Base-by-base conservation (phyloP, 2,329 filamentous ascomycete species). In the Ilyonectria sp. region DNA sequence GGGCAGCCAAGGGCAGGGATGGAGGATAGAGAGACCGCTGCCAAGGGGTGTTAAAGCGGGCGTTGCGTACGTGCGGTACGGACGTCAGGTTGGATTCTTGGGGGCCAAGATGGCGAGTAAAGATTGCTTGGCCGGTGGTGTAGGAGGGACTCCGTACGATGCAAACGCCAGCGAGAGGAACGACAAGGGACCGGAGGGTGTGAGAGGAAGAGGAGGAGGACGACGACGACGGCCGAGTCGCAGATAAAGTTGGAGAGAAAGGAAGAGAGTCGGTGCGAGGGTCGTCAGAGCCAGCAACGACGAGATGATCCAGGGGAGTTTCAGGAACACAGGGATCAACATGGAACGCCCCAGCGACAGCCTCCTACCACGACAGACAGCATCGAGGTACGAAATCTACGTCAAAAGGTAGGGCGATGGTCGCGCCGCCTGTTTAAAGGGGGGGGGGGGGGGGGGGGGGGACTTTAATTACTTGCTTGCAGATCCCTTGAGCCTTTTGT, bases 301-400 rank as follows among this genome's bases (percentile, higher is more conserved):
- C 46, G 52, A 61, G 58, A 47, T 66, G 73, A 75, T 73, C 73
- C 71, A 75, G 73, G 73, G 70, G 73, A 74, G 73, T 75, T 75
- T 75, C 73, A 75, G 68, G 73, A 60, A 74, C 68, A 70, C 73
- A 74, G 70, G 73, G 73, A 75, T 75, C 70, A 74, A 71, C 70
- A 75, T 67, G 52, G 65, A 71, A 72, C 69, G 58, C 46, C 63
- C 63, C 63, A 66, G 53, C 52, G 58, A 61, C 52, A 52, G 63
- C 46, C 63, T 62, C 47, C 58, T 37, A 57, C 58, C 31, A 57
- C 57, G 19, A 46, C 17, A 21, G 52, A 58, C 58, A 54, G 47
- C 19, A 58, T 61, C 53, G 47, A 57, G 47, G 57, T 46, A 61
- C 57, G 37, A 57, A 61, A 60, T 52, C 57, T 57, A 60, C 35